Evolutionary conservation across 2,329 filamentous ascomycete genomes (phyloP).

Genomic region (Stachybotrys echinatus): DNA sequence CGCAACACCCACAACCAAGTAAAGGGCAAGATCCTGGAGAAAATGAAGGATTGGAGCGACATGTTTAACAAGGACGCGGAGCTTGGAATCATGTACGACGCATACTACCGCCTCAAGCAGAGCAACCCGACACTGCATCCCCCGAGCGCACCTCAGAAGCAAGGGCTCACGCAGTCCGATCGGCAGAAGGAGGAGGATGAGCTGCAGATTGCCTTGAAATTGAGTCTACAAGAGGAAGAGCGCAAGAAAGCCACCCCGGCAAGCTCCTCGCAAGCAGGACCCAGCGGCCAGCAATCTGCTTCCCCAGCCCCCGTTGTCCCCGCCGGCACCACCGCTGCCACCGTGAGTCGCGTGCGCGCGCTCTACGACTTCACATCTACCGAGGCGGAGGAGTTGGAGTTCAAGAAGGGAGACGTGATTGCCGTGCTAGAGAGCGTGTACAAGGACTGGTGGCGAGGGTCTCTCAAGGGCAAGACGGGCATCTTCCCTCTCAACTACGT

Average conservation of each 20-base stretch:
- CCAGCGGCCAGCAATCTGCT: conserved; percentile 35
- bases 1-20: conserved; percentile 95
- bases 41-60: conserved; percentile 93
- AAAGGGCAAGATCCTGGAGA: conserved; percentile 93
- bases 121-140: conserved; percentile 83
- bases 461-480: conserved; percentile 86
- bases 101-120: conserved; percentile 80
- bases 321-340: conserved; percentile 89
- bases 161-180: conserved; percentile 82
- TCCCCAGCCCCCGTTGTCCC: conserved; percentile 51
- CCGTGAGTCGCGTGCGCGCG: conserved; percentile 88
- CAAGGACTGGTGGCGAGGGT: conserved; percentile 99
- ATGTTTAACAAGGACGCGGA: conserved; percentile 90
- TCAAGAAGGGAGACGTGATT: conserved; percentile 95
- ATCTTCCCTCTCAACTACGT: conserved; percentile 99
- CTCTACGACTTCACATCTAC: conserved; percentile 93
- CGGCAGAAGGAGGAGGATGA: conserved; percentile 96
- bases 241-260: conserved; percentile 45
- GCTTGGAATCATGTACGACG: conserved; percentile 95
- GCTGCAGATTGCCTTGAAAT: conserved; percentile 87
- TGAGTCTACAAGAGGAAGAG: conserved; percentile 87
- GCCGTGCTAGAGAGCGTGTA: conserved; percentile 96
- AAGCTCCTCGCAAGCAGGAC: conserved; percentile 22
- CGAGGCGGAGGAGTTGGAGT: conserved; percentile 90
- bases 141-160: conserved; percentile 90